Evolutionary conservation across 1,284 basidiomycete species (phyloP), one percentile per base, ranked within the genome.

Genomic region (Heliocybe sulcata): DNA sequence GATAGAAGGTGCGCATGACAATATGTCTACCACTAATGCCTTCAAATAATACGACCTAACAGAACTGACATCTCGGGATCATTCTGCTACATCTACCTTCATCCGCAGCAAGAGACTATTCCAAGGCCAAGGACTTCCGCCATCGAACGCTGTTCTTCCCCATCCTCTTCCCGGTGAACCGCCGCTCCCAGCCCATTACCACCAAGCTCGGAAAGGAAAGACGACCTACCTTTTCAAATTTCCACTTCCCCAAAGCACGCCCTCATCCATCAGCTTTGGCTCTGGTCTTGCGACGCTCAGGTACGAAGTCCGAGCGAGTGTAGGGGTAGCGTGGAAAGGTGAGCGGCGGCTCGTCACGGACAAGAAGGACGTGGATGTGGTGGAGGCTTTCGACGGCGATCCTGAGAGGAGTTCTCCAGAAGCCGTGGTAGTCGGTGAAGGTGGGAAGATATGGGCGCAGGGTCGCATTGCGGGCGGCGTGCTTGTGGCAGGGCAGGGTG

Each of bases 151-250:
- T 1, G 87, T 90, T 0, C 74, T 84, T 56, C 73, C 81, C 0
- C 69, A 79, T 61, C 77, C 81, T 1, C 64, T 69, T 2, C 74
- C 80, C 14, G 81, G 76, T 1, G 79, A 82, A 56, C 76, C 79
- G 2, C 74, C 74, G 1, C 68, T 90, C 3, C 87, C 87, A 0
- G 72, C 75, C 0, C 69, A 81, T 55, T 83, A 90, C 63, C 77
- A 83, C 63, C 80, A 80, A 54, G 88, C 87, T 4, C 79, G 84
- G 14, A 78, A 81, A 51, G 88, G 88, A 1, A 71, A 74, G 27
- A 87, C 87, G 0, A 86, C 83, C 0, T 91, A 90, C 68, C 76
- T 88, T 52, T 91, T 90, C 67, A 77, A 77, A 12, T 77, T 91
- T 50, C 83, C 83, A 3, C 60, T 90, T 1, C 88, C 87, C 1